Evolutionary conservation across 2,329 filamentous ascomycete species (phyloP).

Genomic region (Atkinsonella texensis): DNA sequence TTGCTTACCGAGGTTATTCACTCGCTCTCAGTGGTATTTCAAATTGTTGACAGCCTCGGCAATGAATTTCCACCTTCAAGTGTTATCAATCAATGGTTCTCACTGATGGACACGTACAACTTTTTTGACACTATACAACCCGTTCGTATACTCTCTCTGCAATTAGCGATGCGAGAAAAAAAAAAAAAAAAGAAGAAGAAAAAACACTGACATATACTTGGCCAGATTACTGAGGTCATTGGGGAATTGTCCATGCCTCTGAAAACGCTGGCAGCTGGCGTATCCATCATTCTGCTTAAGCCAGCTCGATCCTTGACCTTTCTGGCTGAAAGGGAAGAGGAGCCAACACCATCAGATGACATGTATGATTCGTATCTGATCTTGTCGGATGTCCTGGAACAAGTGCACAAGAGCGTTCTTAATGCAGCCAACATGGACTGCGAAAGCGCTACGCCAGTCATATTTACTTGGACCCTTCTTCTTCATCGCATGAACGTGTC

Average conservation of each 20-base stretch:
- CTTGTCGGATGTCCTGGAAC: conserved; percentile 55
- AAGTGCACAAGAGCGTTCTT: conserved; percentile 61
- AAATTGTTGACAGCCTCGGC: conserved; percentile 50
- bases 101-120: conserved; percentile 51
- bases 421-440: conserved; percentile 43
- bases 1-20: conserved; percentile 61
- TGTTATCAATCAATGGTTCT: conserved; percentile 59
- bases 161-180: neutral
- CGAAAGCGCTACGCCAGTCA: conserved; percentile 56
- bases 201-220: neutral
- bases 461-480: conserved; percentile 73
- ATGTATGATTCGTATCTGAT: conserved; percentile 50
- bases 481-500: conserved; percentile 56
- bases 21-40: conserved; percentile 60
- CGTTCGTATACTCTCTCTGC: conserved; percentile 11
- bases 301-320: conserved; percentile 41
- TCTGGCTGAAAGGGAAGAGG: conserved; percentile 26
- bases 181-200: neutral
- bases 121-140: conserved; percentile 56
- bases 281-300: conserved; percentile 63
- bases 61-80: conserved; percentile 43
- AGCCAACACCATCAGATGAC: conserved; percentile 22
- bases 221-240: conserved; percentile 26
- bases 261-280: conserved; percentile 55
- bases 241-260: conserved; percentile 47